A percentile compares a stretch with the other conserved stretches of the same genome.
Evolutionary conservation across 2,329 filamentous ascomycete species (phyloP).

Genomic region (Alternaria longipes): DNA sequence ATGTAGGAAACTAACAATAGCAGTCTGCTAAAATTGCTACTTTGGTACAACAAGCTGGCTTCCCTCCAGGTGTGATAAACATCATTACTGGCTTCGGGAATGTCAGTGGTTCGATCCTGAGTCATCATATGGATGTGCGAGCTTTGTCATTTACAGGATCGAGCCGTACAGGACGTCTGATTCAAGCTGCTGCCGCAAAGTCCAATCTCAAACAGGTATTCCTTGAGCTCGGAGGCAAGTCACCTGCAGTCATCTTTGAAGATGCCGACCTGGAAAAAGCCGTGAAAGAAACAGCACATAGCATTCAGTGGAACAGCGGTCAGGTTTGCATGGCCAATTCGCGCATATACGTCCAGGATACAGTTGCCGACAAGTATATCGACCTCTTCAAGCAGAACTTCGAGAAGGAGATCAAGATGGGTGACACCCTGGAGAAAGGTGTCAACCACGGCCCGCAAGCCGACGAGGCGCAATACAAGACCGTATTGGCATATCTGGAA

Average conservation of each 20-base stretch:
- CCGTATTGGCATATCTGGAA: conserved; percentile 58
- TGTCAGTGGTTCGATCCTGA: conserved; percentile 78
- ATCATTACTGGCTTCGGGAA: conserved; percentile 80
- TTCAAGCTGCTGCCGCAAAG: conserved; percentile 74
- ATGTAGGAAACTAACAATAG: conserved; percentile 64
- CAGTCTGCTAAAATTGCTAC: conserved; percentile 81
- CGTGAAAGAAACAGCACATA: conserved; percentile 61
- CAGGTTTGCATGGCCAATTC: conserved; percentile 70
- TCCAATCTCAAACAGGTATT: conserved; percentile 87
- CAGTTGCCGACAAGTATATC: conserved; percentile 58
- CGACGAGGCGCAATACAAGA: conserved; percentile 61
- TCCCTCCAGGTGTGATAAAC: conserved; percentile 83
- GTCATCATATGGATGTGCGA: conserved; percentile 83
- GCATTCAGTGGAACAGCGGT: conserved; percentile 65
- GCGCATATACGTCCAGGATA: conserved; percentile 65
- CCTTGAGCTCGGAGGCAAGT: conserved; percentile 87
- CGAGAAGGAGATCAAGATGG: conserved; percentile 34
- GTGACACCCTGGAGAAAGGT: conserved; percentile 76
- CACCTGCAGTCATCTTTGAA: conserved; percentile 82
- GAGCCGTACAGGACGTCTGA: conserved; percentile 87
- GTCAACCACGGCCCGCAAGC: conserved; percentile 68
- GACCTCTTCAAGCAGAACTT: conserved; percentile 52
- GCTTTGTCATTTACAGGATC: conserved; percentile 84
- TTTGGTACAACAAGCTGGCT: conserved; percentile 78
- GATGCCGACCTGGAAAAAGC: conserved; percentile 82